Base-by-base conservation (phyloP, 129 eudicot species). In the Sambucus nigra region DNA sequence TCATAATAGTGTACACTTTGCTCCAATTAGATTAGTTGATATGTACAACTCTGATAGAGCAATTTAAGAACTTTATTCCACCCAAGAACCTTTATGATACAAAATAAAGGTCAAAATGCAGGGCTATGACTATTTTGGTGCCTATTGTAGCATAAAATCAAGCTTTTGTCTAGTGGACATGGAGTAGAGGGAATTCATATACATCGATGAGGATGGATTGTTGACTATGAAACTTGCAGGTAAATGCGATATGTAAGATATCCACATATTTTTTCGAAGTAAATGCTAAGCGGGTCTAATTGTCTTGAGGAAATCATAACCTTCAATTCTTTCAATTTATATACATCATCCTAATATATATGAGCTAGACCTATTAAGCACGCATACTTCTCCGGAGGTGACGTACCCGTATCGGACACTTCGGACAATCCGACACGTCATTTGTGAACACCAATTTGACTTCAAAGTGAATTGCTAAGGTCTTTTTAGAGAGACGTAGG, bases 11-110 rank as follows among this genome's bases (percentile, higher is more conserved):
- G 7, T 66, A 45, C 50, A 63, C 7, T 67, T 76, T 38, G 83
- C 83, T 19, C 78, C 78, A 2, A 33, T 76, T 19, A 75, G 83
- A 9, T 27, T 76, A 14, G 62, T 76, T 19, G 73, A 76, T 61
- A 76, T 76, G 78, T 76, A 71, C 70, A 71, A 71, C 68, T 71
- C 75, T 7, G 83, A 78, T 3, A 78, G 78, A 62, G 78, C 83
- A 22, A 53, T 67, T 3, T 64, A 76, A 46, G 58, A 56, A 13
- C 35, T 69, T 12, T 19, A 24, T 17, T 69, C 38, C 11, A 24
- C 40, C 41, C 4, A n/a, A 11, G 24, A 38, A 12, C 25, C 39
- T 67, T 13, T 23, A 27, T 51, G 75, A 39, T 11, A 35, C 28
- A 33, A 42, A 42, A 1, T 42, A 0, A 42, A 7, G 15, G 18